A percentile compares a stretch with the other conserved stretches of the same genome.
Evolutionary conservation across 2,329 filamentous ascomycete genomes (phyloP).

Genomic region (Colletotrichum lini): DNA sequence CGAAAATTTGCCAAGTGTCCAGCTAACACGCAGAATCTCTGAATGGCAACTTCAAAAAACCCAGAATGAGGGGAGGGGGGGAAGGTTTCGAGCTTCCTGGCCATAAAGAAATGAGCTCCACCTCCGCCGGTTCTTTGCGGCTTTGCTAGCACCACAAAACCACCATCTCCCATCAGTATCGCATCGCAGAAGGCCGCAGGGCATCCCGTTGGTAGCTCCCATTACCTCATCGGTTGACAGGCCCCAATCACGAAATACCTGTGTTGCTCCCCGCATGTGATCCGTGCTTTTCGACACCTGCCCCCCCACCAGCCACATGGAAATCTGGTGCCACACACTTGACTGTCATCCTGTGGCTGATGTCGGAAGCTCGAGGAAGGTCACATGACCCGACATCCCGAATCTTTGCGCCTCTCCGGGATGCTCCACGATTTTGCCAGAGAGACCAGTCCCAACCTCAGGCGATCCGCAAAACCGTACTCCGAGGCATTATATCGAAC

Average conservation of each 20-base stretch:
- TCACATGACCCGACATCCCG: slow-evolving; percentile 41
- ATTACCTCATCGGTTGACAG: slow-evolving; percentile 35
- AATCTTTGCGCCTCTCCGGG: slow-evolving; percentile 41
- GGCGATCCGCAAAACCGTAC: slow-evolving; percentile 41
- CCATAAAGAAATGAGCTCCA: slow-evolving; percentile 28
- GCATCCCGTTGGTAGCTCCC: slow-evolving; percentile 19
- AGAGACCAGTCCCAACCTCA: slow-evolving; percentile 34
- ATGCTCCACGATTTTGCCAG: slow-evolving; percentile 41
- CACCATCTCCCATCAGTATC: slow-evolving; percentile 19
- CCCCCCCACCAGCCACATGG: background rate
- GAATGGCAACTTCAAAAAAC: slow-evolving; percentile 23
- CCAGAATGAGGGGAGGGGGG: background rate
- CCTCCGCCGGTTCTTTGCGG: slow-evolving; percentile 37
- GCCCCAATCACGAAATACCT: slow-evolving; percentile 21
- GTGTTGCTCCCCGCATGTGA: background rate
- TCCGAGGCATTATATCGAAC: slow-evolving; percentile 41
- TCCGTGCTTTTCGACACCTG: slow-evolving; percentile 4
- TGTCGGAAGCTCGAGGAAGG: slow-evolving; percentile 25
- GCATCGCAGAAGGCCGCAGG: slow-evolving; percentile 1
- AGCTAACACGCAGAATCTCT: slow-evolving; percentile 9
- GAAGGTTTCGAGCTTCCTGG: slow-evolving; percentile 34
- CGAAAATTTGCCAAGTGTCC: slow-evolving; percentile 6
- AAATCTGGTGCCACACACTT: background rate
- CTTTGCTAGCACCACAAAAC: slow-evolving; percentile 32
- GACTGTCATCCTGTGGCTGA: slow-evolving; percentile 9